Base-by-base conservation (phyloP, 192 early-diverging fungal species). In the Coemansia nantahalensis region DNA sequence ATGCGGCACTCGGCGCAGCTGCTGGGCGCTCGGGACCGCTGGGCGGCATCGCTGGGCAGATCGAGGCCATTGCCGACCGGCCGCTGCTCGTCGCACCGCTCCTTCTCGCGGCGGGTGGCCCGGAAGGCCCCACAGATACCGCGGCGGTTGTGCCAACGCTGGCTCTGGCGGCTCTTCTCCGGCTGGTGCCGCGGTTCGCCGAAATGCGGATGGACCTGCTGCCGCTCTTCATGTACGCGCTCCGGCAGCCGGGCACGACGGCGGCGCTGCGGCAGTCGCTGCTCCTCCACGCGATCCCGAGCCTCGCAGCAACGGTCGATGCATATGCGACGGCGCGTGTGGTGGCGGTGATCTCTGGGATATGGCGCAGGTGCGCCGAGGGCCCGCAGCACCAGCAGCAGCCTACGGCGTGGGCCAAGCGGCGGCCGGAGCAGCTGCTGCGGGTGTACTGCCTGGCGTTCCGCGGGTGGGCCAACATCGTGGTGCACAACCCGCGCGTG, bases 281-380 rank as follows among this genome's bases (percentile, higher is more conserved):
- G 24, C 39, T 54, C 0, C 46, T 58, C 1, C 45, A 47, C 19
- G 57, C 39, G 12, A 44, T 60, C 5, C 65, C 65, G 8, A 9
- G 39, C 6, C 56, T 67, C 9, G 57, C 52, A 0, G 44, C 65
- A 11, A 45, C 56, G 0, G 19, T 45, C 2, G 65, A 67, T 22
- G 65, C 65, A 6, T 59, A 49, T 37, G 51, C 57, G 2, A 67
- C 65, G 8, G 48, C 57, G 10, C 65, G 65, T 1, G 52, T 55
- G 1, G 65, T 67, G 6, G 49, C 56, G 5, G 42, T 67, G 0
- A 14, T 67, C 16, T 59, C 56, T 4, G 36, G 39, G 5, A 22
- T 67, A 3, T 67, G 65, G 65, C 45, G 30, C 2, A 43, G 50
- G 26, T 31, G 48, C 32, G 9, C 12, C 4, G 28, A 44, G n/a